Conservation (phyloP, 129 eudicot species). For the Helichrysum umbraculigerum region DNA sequence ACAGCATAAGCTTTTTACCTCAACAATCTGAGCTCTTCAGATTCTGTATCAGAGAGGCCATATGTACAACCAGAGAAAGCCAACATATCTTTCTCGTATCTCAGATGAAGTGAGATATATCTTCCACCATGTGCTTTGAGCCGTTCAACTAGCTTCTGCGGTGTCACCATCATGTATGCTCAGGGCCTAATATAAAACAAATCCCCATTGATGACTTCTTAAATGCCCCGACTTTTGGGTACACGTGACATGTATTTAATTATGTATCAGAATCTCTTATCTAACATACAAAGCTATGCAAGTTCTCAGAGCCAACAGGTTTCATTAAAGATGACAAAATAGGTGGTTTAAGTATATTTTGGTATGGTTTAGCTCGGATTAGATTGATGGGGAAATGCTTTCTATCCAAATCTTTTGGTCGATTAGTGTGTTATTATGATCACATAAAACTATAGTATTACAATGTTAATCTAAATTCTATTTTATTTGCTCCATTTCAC, state of each 20-base stretch:
- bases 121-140: slow-evolving; percentile 62
- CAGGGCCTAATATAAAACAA: slow-evolving; percentile 79
- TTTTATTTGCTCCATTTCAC: background rate
- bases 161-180: slow-evolving; percentile 79
- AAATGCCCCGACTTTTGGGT: slow-evolving; percentile 29
- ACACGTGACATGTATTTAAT: background rate
- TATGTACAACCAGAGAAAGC: slow-evolving; percentile 93
- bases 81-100: slow-evolving; percentile 97
- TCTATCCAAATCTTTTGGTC: background rate
- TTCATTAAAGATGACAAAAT: background rate
- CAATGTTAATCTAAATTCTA: background rate
- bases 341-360: background rate
- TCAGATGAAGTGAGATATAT: slow-evolving; percentile 81
- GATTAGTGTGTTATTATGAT: background rate
- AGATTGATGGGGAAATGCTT: background rate
- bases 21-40: slow-evolving; percentile 68
- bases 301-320: background rate
- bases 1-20: slow-evolving; percentile 49
- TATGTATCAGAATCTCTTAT: background rate
- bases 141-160: slow-evolving; percentile 95
- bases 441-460: background rate
- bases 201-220: slow-evolving; percentile 60
- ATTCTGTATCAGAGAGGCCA: slow-evolving; percentile 78
- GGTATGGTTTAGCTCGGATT: background rate
- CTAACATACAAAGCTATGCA: background rate